Evolutionary conservation across 768 basidiomycete genomes (phyloP).

Genomic region (Hygrocybe punicea): DNA sequence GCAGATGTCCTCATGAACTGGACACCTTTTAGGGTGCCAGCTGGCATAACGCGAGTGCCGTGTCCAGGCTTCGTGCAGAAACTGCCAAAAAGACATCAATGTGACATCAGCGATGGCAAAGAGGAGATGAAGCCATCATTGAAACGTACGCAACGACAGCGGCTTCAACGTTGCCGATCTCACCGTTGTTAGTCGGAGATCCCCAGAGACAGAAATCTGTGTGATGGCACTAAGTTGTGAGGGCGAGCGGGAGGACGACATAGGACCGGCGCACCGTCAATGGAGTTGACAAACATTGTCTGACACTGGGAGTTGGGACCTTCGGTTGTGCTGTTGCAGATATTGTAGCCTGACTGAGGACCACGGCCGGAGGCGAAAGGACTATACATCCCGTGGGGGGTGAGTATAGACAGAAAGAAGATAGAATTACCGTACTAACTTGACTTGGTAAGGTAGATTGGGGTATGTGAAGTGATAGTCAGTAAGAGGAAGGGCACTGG

Average conservation of each 20-base stretch:
- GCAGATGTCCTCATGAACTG: slow-evolving; percentile 65
- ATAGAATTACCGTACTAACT: not conserved
- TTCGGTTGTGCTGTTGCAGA: slow-evolving; percentile 57
- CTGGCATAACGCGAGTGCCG: slow-evolving; percentile 71
- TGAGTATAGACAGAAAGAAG: not conserved
- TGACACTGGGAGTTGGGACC: slow-evolving; percentile 55
- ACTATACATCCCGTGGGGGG: not conserved
- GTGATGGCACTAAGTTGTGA: slow-evolving; percentile 12
- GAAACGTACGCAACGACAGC: slow-evolving; percentile 58
- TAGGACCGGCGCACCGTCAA: slow-evolving; percentile 40
- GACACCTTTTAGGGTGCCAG: slow-evolving; percentile 61
- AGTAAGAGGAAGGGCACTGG: slow-evolving; percentile 1
- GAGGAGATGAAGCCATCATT: not conserved
- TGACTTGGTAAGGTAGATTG: slow-evolving; percentile 6
- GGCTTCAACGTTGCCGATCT: slow-evolving; percentile 67
- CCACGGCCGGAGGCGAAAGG: slow-evolving; percentile 50
- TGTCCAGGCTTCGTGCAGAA: slow-evolving; percentile 65
- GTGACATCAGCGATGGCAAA: not conserved
- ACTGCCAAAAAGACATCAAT: not conserved
- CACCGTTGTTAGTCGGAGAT: slow-evolving; percentile 43
- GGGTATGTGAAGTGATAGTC: slow-evolving; percentile 4
- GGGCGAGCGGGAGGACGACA: not conserved
- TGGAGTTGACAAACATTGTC: slow-evolving; percentile 49
- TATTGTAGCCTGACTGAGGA: slow-evolving; percentile 55
- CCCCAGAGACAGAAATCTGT: slow-evolving; percentile 73